These are phyloP conservation scores for Pestalotiopsis sp. DNA, from an alignment of 2,329 filamentous ascomycete genomes.

Conservation along the genomic window DNA sequence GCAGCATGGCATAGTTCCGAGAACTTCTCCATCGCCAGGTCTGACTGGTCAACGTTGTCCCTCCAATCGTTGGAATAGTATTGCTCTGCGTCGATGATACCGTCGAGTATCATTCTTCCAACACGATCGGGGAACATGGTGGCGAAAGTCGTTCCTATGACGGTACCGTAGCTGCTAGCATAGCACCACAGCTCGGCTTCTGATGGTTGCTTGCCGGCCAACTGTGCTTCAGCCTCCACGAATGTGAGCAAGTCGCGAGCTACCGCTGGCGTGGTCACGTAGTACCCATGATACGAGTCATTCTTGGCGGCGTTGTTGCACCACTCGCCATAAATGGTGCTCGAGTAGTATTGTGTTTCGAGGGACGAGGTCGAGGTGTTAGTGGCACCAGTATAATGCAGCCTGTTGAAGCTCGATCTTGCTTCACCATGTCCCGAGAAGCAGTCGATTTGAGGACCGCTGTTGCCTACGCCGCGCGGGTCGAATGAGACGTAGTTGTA, in stretches of 20 bases:
- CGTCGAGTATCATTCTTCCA: slow-evolving; percentile 42
- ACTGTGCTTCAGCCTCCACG: slow-evolving; percentile 29
- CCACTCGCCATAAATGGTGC: slow-evolving; percentile 33
- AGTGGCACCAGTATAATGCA: slow-evolving; percentile 28
- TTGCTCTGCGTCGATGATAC: slow-evolving; percentile 39
- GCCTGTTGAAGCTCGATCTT: slow-evolving; percentile 26
- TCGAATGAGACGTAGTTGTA: slow-evolving; percentile 46
- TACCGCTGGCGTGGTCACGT: slow-evolving; percentile 33
- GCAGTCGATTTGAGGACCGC: slow-evolving; percentile 29
- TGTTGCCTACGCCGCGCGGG: slow-evolving; percentile 42
- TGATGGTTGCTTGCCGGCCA: slow-evolving; percentile 21
- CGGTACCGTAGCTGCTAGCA: slow-evolving; percentile 38
- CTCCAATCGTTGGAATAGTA: slow-evolving; percentile 43
- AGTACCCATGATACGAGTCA: slow-evolving; percentile 30
- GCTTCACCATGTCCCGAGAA: slow-evolving; percentile 31
- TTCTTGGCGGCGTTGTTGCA: slow-evolving; percentile 31
- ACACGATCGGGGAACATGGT: slow-evolving; percentile 45
- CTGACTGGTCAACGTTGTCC: slow-evolving; percentile 44
- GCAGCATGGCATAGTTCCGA: slow-evolving; percentile 50
- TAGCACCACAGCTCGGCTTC: slow-evolving; percentile 31
- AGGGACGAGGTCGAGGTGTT: slow-evolving; percentile 31
- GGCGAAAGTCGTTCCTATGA: slow-evolving; percentile 41
- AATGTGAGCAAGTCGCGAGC: slow-evolving; percentile 34
- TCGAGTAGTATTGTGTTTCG: slow-evolving; percentile 32
- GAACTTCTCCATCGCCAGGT: slow-evolving; percentile 47